Percentiles rank a stretch among this genome's conserved stretches.
Evolutionary conservation across 257 asterid species (phyloP).

Genomic region (Catharanthus roseus): DNA sequence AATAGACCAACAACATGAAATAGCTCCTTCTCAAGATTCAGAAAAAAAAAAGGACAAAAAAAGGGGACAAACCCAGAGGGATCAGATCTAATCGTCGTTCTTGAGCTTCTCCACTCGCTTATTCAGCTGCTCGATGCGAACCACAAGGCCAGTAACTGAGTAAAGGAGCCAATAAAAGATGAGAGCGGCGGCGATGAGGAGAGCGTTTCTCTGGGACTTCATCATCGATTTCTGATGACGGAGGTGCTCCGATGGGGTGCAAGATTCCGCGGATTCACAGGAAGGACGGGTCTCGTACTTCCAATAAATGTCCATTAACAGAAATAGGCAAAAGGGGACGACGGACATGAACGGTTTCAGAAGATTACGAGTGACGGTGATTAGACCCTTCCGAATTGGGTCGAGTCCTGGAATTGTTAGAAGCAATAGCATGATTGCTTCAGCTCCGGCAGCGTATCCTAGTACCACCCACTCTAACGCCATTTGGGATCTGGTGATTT

Average conservation of each 20-base stretch:
- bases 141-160: slow-evolving; percentile 76
- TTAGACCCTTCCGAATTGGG: slow-evolving; percentile 77
- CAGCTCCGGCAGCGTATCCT: slow-evolving; percentile 92
- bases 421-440: slow-evolving; percentile 88
- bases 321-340: slow-evolving; percentile 88
- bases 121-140: slow-evolving; percentile 55
- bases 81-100: slow-evolving; percentile 40
- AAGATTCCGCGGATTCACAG: slow-evolving; percentile 57
- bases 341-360: slow-evolving; percentile 76
- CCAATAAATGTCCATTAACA: slow-evolving; percentile 89
- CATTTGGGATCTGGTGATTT: slow-evolving; percentile 32
- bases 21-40: neutral
- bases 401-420: slow-evolving; percentile 85
- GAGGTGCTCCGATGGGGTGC: slow-evolving; percentile 81
- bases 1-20: neutral
- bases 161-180: slow-evolving; percentile 86
- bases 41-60: neutral
- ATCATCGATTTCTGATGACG: slow-evolving; percentile 93
- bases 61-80: slow-evolving; percentile 1
- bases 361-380: slow-evolving; percentile 65
- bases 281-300: slow-evolving; percentile 79
- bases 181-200: slow-evolving; percentile 78
- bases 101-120: slow-evolving; percentile 44
- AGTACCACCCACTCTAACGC: slow-evolving; percentile 95
- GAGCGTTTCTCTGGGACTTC: slow-evolving; percentile 92